Evolutionary conservation across 2,329 filamentous ascomycete species (phyloP).

Genomic region (Epicoccum nigrum): DNA sequence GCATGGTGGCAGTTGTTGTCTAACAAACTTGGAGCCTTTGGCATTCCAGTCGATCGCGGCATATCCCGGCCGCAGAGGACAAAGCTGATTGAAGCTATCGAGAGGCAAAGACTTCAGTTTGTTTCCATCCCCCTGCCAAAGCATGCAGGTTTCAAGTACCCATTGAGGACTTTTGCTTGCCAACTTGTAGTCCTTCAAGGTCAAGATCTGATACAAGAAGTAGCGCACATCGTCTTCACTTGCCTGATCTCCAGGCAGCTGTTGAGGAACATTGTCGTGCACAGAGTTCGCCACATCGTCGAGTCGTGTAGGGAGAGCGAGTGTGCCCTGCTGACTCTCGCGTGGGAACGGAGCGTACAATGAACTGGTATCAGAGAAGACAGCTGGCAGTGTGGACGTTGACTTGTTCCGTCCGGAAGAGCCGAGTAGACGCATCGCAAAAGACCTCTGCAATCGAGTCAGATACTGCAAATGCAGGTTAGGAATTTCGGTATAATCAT

Average conservation of each 20-base stretch:
- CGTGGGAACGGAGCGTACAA: not conserved
- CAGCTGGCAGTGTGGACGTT: not conserved
- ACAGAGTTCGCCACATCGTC: not conserved
- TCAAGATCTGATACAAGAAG: conserved; percentile 30
- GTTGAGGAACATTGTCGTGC: not conserved
- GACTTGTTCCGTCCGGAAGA: not conserved
- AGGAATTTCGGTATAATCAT: not conserved
- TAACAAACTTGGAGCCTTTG: not conserved
- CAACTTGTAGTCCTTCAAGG: conserved; percentile 14
- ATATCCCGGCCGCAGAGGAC: conserved; percentile 19
- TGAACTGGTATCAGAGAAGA: not conserved
- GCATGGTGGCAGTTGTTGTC: conserved; percentile 1
- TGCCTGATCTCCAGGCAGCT: conserved; percentile 13
- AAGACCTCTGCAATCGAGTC: not conserved
- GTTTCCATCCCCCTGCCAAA: conserved; percentile 24
- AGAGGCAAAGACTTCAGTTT: conserved; percentile 16
- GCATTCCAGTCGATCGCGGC: conserved; percentile 4
- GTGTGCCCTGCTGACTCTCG: not conserved
- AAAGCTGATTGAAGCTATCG: conserved; percentile 14
- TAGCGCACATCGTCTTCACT: conserved; percentile 24
- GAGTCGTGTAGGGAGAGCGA: not conserved
- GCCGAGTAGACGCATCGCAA: not conserved
- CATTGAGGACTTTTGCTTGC: conserved; percentile 29
- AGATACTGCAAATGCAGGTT: not conserved
- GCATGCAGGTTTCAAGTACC: conserved; percentile 32